Percentiles rank a stretch among this genome's conserved stretches.
Conservation (phyloP, 768 basidiomycete genomes). For the Kwoniella mangroviensis region DNA sequence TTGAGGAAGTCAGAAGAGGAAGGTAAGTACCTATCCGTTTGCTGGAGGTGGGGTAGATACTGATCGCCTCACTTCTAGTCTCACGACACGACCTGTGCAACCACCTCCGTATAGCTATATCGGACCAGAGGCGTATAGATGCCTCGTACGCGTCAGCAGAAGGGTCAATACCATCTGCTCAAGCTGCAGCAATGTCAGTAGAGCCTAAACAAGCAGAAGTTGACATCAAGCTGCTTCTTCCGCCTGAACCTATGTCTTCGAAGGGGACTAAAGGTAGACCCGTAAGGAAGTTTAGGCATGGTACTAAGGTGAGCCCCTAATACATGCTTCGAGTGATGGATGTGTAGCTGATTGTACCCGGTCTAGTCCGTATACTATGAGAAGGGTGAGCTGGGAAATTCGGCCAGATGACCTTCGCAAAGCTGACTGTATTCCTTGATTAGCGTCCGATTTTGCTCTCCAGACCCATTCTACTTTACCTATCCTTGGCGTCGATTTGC, state of each 20-base stretch:
- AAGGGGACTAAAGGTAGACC: conserved; percentile 42
- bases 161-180: conserved; percentile 36
- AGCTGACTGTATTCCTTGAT: neutral
- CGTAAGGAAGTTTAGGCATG: conserved; percentile 44
- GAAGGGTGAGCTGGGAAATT: conserved; percentile 26
- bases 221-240: conserved; percentile 51
- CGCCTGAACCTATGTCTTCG: conserved; percentile 44
- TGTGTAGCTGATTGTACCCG: neutral
- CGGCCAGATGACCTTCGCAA: too few species aligned
- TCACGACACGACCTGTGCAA: conserved; percentile 48
- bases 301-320: conserved; percentile 33
- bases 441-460: conserved; percentile 47
- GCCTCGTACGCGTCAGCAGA: conserved; percentile 48
- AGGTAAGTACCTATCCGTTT: conserved; percentile 32
- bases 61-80: conserved; percentile 32
- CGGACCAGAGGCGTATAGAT: conserved; percentile 54
- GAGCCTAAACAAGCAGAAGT: conserved; percentile 33
- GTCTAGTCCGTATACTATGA: conserved; percentile 49
- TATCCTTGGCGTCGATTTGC: conserved; percentile 51
- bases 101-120: conserved; percentile 44
- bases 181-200: conserved; percentile 37
- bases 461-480: conserved; percentile 40
- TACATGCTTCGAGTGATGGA: neutral
- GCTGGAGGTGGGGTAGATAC: neutral
- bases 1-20: conserved; percentile 51